Base-by-base conservation (phyloP, 331 rosid genomes). In the Quercus phellos region DNA sequence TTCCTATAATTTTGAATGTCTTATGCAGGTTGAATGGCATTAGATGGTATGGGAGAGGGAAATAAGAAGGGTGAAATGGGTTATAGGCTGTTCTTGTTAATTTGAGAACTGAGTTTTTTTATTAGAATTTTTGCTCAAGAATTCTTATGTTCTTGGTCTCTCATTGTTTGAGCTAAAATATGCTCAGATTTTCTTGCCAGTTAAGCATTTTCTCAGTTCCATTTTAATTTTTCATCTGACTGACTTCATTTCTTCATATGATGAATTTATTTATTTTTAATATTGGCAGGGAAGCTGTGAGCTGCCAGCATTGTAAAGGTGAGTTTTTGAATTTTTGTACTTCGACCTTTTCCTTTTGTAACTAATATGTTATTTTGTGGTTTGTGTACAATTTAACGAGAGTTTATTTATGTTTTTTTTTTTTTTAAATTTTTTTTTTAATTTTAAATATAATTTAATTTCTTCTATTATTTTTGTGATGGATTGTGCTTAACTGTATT, bases 271-370 rank as follows among this genome's bases (percentile, higher is more conserved):
- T 1, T 8, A 1, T 32, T 66, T 54, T 30, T 7, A 5, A 56
- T 50, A 75, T 82, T 89, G 78, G 75, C 89, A 93, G 96, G 92
- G 97, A 93, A 72, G 96, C 94, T 88, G 96, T 93, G 82, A 90
- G 86, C 80, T 93, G 96, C 88, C 83, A 73, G 71, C 72, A 85
- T 77, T 92, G 97, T 81, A 85, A 89, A 86, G 97, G 96, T 90
- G 69, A 74, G 90, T 79, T 68, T 30, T 51, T 72, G 8, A 42
- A 70, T 76, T 78, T 77, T 70, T 73, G 38, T 79, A 38, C 46
- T 38, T 8, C 0, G 51, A 11, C 54, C 46, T 29, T 72, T 55
- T 55, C 67, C 24, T 2, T 73, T 77, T 77, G 74, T 75, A 42
- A 59, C 76, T 24, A 58, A 5, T 67, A 60, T 35, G 77, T 82